Conservation (phyloP, 768 basidiomycete species). For the Rhodotorula taiwanensis region DNA sequence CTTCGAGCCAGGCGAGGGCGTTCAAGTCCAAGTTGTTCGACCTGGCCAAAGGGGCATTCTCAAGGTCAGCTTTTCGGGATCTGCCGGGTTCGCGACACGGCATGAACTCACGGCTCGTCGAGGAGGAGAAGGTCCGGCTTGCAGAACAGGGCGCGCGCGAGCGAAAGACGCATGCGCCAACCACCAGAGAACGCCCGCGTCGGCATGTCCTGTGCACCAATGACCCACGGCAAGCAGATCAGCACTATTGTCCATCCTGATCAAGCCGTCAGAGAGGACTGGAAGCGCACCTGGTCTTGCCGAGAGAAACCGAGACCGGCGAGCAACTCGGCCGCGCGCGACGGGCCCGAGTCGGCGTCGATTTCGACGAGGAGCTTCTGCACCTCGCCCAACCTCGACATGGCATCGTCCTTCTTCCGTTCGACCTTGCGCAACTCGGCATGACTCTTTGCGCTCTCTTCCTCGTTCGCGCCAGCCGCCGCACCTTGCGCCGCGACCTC, state of each 20-base stretch:
- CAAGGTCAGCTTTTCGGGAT: background rate
- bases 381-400: constrained; percentile 71
- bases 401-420: constrained; percentile 39
- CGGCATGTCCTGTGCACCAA: constrained; percentile 20
- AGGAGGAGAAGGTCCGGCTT: constrained; percentile 54
- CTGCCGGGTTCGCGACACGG: too few relatives aligned
- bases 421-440: constrained; percentile 43
- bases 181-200: constrained; percentile 51
- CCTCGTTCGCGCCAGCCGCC: constrained; percentile 51
- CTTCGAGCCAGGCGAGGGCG: constrained; percentile 69
- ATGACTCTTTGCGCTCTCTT: constrained; percentile 48
- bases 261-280: constrained; percentile 45
- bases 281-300: constrained; percentile 62
- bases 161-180: constrained; percentile 97
- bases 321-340: constrained; percentile 77
- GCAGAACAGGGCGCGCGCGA: constrained; percentile 85
- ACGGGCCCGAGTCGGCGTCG: constrained; percentile 96
- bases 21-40: constrained; percentile 98
- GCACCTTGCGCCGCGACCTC: constrained; percentile 8
- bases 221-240: too few relatives aligned
- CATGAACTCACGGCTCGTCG: constrained; percentile 48
- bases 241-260: too few relatives aligned
- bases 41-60: background rate
- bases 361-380: constrained; percentile 89
- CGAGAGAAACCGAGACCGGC: constrained; percentile 91